Percentiles rank a stretch among this genome's conserved stretches.
phyloP scores from a whole-genome alignment of 176 grass and related monocot genomes.

The Triticum aestivum region IWGSC_CS_RefSeq_v2.1 NC_057805.1:497922517-497923016 shows the following conservation, averaged over 20 bases:
- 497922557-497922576: conserved; percentile 26
- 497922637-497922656: conserved; percentile 28
- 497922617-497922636: conserved; percentile 26
- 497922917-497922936: neutral
- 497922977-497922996: conserved; percentile 95
- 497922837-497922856: conserved; percentile 32
- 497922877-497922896: conserved; percentile 32
- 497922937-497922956: conserved; percentile 56
- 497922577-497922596: neutral
- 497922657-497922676: neutral
- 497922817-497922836: conserved; percentile 22
- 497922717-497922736: conserved; percentile 99
- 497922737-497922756: conserved; percentile 76
- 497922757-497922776: conserved; percentile 84
- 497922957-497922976: conserved; percentile 90
- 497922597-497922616: neutral
- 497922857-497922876: conserved; percentile 38
- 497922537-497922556: conserved; percentile 78
- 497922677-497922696: conserved; percentile 48
- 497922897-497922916: conserved; percentile 34
- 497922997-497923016: conserved; percentile 88
- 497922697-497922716: conserved; percentile 95
- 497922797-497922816: neutral
- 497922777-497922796: conserved; percentile 3
- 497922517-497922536: conserved; percentile 44